Conservation (phyloP, 2,329 filamentous ascomycete genomes). For the Gaeumannomyces sp. region DNA sequence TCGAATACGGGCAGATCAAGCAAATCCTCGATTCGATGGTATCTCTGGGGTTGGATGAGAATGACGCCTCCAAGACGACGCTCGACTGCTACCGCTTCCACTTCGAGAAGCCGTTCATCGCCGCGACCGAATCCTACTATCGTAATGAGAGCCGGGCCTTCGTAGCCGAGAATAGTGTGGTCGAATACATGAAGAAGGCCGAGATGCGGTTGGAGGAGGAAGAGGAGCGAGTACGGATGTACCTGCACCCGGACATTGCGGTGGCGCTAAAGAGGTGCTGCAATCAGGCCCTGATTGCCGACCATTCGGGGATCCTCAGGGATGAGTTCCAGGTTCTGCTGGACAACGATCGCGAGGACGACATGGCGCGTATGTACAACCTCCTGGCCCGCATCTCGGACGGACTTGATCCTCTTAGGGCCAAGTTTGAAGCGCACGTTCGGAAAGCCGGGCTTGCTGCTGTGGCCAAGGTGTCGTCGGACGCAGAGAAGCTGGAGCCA, state of each 20-base stretch:
- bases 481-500: constrained; percentile 85
- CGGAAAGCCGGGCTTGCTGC: constrained; percentile 81
- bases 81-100: constrained; percentile 89
- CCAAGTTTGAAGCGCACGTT: constrained; percentile 87
- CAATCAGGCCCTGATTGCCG: constrained; percentile 81
- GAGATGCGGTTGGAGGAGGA: constrained; percentile 85
- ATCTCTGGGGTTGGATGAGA: constrained; percentile 87
- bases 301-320: constrained; percentile 77
- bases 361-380: constrained; percentile 94
- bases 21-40: constrained; percentile 95
- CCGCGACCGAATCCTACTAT: constrained; percentile 80
- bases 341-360: constrained; percentile 89
- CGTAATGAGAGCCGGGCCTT: constrained; percentile 89
- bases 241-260: constrained; percentile 86
- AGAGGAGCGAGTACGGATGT: constrained; percentile 87
- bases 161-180: constrained; percentile 91
- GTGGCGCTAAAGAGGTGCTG: constrained; percentile 78
- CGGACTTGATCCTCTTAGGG: constrained; percentile 80
- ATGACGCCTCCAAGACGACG: constrained; percentile 87
- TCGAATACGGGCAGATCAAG: constrained; percentile 95
- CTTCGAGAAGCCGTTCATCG: constrained; percentile 89
- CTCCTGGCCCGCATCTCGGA: constrained; percentile 84
- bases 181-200: constrained; percentile 99
- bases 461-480: constrained; percentile 82
- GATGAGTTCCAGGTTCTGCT: constrained; percentile 94